These are phyloP conservation scores for Saccharomycopsis babjevae DNA, from an alignment of 805 yeast genomes.

Conservation along the genomic window DNA sequence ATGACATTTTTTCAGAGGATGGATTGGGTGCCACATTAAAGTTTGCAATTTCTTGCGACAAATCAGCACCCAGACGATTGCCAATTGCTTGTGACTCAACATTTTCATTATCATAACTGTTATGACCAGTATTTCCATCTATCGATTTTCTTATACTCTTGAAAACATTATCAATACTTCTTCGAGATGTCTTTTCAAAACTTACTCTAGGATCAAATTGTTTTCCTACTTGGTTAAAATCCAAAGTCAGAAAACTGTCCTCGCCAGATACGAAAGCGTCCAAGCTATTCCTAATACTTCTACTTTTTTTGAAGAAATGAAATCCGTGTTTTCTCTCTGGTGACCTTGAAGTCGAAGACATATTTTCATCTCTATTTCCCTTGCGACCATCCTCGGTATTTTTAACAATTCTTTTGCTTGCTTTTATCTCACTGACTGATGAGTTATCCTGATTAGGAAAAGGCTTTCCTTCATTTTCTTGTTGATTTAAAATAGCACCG, in stretches of 20 bases:
- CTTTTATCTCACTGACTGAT: not conserved
- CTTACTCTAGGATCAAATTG: not conserved
- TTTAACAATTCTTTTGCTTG: not conserved
- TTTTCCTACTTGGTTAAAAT: not conserved
- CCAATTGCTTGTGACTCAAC: not conserved
- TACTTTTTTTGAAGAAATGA: not conserved
- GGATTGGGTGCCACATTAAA: no score
- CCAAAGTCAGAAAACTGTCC: conserved; percentile 2
- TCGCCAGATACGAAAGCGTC: conserved; percentile 1
- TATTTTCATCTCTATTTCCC: not conserved
- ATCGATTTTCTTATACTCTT: not conserved
- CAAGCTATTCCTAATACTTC: not conserved
- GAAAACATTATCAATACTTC: not conserved
- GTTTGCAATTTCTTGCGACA: not conserved
- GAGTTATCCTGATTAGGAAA: not conserved
- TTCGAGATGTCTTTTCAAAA: not conserved
- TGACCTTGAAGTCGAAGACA: not conserved
- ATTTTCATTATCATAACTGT: not conserved
- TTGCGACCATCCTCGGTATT: not conserved
- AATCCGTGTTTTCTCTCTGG: not conserved
- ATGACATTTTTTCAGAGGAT: not conserved
- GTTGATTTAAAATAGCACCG: conserved; percentile 2
- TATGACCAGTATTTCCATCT: not conserved
- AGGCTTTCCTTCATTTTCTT: not conserved
- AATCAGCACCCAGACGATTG: not conserved